Base-by-base conservation (phyloP, 1,139 yeast species). In the Protomyces pachydermus region DNA sequence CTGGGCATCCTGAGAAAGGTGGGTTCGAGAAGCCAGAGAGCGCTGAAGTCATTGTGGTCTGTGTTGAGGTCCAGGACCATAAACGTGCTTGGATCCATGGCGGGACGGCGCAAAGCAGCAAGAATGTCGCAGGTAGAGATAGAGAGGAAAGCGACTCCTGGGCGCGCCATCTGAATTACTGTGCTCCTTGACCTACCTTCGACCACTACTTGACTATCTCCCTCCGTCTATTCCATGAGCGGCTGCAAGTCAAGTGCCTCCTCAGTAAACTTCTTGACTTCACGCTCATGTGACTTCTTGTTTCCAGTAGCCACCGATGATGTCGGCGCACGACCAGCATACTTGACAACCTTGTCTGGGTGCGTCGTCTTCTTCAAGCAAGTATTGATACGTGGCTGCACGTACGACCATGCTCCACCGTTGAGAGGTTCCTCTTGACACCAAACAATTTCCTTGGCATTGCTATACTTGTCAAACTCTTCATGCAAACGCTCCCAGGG, bases 391-490 rank as follows among this genome's bases (percentile, higher is more conserved):
- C 98, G 88, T 75, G 97, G 98, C 69, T 82, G 80, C 67, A 81
- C 91, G 73, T 75, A 90, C 46, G 87, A 75, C 88, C 88, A 91
- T 61, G 89, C 80, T 78, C 98, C 98, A 86, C 93, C 93, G 81
- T 95, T 95, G 79, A 93, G 83, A 72, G 98, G 98, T 81, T 95
- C 99, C 81, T 95, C 99, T 81, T 95, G 98, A 78, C 95, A 87
- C 95, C 95, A 95, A 56, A 91, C 95, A 72, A 95, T 80, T 75
- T 95, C 98, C 77, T 87, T 86, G 68, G 87, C 75, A 76, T 85
- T 85, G 74, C 96, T 90, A 81, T 87, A 95, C 64, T 84, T 76
- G 78, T 89, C 81, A 72, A 95, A 80, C 45, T 89, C 79, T 72
- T 91, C 97, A 75, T 91, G 87, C 73, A 95, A 80, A 80, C 89